Percentiles rank a stretch among this genome's conserved stretches.
Evolutionary conservation across 2,329 filamentous ascomycete species (phyloP).

Genomic region (Microdochium bolleyi): DNA sequence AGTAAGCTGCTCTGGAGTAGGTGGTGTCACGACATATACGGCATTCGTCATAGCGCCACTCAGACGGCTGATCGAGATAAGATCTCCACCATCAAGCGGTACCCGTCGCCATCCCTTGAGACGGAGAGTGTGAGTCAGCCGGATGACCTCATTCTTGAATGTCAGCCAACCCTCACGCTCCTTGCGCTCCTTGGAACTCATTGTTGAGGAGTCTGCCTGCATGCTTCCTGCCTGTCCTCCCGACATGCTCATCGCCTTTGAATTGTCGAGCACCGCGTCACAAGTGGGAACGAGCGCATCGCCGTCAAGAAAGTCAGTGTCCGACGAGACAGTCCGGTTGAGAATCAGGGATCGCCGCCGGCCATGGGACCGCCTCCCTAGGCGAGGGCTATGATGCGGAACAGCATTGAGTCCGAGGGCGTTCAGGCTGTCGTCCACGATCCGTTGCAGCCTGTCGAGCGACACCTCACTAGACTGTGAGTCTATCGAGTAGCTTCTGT

Average conservation of each 20-base stretch:
- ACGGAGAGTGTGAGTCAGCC: conserved; percentile 78
- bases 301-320: conserved; percentile 78
- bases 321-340: conserved; percentile 57
- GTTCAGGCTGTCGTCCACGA: conserved; percentile 61
- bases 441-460: conserved; percentile 73
- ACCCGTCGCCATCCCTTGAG: conserved; percentile 90
- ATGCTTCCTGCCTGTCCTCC: conserved; percentile 37
- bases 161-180: conserved; percentile 71
- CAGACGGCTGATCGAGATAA: conserved; percentile 64
- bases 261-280: conserved; percentile 80
- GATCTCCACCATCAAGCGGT: conserved; percentile 60
- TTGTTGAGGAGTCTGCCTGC: conserved; percentile 29
- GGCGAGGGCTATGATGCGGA: conserved; percentile 32
- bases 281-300: conserved; percentile 78
- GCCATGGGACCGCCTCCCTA: conserved; percentile 31
- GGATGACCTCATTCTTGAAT: conserved; percentile 90
- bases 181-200: conserved; percentile 45
- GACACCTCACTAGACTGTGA: conserved; percentile 65
- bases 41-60: conserved; percentile 95
- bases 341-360: conserved; percentile 26
- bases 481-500: conserved; percentile 46
- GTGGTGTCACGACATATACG: conserved; percentile 88
- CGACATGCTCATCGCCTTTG: conserved; percentile 74
- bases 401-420: conserved; percentile 39
- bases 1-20: conserved; percentile 42